These are phyloP conservation scores for Cryptococcus amylolentus DNA, from an alignment of 1,284 basidiomycete species.

Conservation along the genomic window DNA sequence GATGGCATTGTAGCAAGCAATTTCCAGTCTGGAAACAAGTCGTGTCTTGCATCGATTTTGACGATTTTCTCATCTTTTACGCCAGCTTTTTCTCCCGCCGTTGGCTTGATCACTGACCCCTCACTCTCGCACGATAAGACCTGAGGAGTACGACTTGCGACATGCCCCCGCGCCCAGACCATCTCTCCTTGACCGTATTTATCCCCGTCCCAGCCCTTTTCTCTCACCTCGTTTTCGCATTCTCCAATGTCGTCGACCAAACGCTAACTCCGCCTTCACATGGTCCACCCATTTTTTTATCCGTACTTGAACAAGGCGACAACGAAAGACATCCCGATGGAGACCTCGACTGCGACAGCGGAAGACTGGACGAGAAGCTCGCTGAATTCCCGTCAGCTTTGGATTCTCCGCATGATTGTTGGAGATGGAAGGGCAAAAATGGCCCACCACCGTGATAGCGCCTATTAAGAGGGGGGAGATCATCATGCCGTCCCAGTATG, in stretches of 20 bases:
- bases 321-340: conserved; percentile 58
- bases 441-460: conserved; percentile 64
- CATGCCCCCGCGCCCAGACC: too few relatives aligned
- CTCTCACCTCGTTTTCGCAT: background rate
- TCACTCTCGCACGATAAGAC: background rate
- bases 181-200: too few relatives aligned
- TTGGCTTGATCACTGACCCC: background rate
- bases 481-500: conserved; percentile 83
- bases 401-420: too few relatives aligned
- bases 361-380: conserved; percentile 45
- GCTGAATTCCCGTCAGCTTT: conserved; percentile 10
- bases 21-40: background rate
- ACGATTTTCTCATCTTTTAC: too few relatives aligned
- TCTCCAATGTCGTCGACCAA: too few relatives aligned
- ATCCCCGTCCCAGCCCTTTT: background rate
- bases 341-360: conserved; percentile 58
- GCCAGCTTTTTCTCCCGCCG: background rate
- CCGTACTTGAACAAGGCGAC: conserved; percentile 68
- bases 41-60: background rate
- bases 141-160: too few relatives aligned
- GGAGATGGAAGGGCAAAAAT: background rate
- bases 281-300: conserved; percentile 64
- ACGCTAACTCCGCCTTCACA: conserved; percentile 12
- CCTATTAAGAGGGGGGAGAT: conserved; percentile 68
- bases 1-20: too few relatives aligned